Conservation (phyloP, 2,329 filamentous ascomycete species). For the Aspergillus eucalypticola region DNA sequence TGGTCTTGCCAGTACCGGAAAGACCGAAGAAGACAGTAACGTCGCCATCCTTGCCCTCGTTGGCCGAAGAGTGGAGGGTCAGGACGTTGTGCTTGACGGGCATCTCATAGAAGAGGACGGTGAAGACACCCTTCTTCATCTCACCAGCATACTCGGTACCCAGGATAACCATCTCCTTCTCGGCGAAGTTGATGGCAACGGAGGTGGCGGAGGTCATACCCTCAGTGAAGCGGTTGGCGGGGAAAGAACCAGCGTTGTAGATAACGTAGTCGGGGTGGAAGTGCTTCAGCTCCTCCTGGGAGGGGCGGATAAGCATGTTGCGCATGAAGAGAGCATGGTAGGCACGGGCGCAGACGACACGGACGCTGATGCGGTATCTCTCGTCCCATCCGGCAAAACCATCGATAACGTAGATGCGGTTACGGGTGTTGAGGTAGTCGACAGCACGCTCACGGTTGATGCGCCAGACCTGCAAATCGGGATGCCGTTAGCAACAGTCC, state of each 20-base stretch:
- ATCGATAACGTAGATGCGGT: constrained; percentile 97
- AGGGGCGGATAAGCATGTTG: constrained; percentile 98
- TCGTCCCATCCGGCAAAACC: constrained; percentile 98
- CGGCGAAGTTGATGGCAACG: constrained; percentile 97
- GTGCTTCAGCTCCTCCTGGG: constrained; percentile 86
- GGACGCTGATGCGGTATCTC: constrained; percentile 95
- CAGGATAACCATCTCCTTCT: constrained; percentile 99
- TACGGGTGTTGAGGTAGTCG: constrained; percentile 98
- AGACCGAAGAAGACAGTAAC: constrained; percentile 99
- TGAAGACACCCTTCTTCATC: constrained; percentile 99
- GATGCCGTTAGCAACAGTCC: constrained; percentile 23
- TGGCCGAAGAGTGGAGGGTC: constrained; percentile 96
- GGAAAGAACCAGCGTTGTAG: constrained; percentile 99
- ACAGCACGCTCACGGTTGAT: constrained; percentile 99
- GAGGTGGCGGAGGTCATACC: constrained; percentile 99
- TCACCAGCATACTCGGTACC: constrained; percentile 98
- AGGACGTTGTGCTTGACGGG: constrained; percentile 99
- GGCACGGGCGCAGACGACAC: constrained; percentile 96
- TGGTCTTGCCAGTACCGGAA: constrained; percentile 98
- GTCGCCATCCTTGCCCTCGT: constrained; percentile 91
- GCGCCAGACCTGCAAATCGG: constrained; percentile 77
- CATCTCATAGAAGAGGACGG: constrained; percentile 99
- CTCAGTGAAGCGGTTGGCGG: constrained; percentile 94
- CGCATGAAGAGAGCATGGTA: constrained; percentile 99
- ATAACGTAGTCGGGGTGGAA: constrained; percentile 99